These are phyloP conservation scores for Serendipita sp. DNA, from an alignment of 1,284 basidiomycete genomes.

Conservation along the genomic window DNA sequence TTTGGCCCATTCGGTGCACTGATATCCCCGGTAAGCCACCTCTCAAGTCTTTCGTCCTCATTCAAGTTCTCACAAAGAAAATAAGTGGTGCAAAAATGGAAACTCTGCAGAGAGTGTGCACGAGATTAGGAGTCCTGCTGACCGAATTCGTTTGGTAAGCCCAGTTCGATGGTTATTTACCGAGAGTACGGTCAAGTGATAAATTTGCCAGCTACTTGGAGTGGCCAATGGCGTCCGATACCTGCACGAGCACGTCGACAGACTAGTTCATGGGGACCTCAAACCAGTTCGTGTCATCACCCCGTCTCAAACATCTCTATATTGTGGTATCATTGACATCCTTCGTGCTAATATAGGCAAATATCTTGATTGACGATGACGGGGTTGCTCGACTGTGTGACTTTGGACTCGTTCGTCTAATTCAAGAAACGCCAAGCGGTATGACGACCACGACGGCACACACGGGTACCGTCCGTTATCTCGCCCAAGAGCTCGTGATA, in stretches of 20 bases:
- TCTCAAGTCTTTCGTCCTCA: no score
- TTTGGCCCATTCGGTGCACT: not conserved
- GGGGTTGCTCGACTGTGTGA: not conserved
- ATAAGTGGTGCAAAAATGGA: no score
- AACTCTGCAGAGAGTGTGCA: no score
- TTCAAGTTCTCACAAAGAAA: no score
- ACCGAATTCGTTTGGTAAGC: not conserved
- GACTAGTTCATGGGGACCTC: not conserved
- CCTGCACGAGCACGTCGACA: not conserved
- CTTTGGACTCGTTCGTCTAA: not conserved
- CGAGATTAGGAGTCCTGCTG: no score
- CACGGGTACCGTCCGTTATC: not conserved
- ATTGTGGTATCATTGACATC: not conserved
- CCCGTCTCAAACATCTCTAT: not conserved
- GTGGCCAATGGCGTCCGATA: not conserved
- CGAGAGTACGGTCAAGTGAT: not conserved
- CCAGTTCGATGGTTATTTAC: not conserved
- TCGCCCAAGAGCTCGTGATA: not conserved
- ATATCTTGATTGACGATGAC: not conserved
- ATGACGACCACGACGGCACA: not conserved
- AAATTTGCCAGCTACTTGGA: not conserved
- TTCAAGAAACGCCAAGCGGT: not conserved
- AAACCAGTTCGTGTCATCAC: not conserved
- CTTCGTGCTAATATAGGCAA: not conserved
- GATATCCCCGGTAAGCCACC: not conserved